phyloP scores from a whole-genome alignment of 1,284 basidiomycete genomes.

The Ustilago bromivora region DNA sequence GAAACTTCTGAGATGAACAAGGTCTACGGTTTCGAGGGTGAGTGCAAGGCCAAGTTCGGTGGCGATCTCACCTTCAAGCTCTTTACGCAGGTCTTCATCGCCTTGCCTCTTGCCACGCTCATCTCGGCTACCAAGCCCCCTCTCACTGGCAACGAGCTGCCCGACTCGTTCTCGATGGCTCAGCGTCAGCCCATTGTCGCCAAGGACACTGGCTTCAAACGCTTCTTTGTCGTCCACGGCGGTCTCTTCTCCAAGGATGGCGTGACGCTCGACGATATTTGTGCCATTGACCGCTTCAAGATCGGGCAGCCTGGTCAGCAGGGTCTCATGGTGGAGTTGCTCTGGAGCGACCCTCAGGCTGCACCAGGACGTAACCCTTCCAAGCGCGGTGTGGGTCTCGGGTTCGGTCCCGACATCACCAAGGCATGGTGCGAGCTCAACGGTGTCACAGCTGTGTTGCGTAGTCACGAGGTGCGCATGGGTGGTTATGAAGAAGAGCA shows the following conservation, averaged over 20 bases:
- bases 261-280: conserved; percentile 91
- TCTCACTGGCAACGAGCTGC: conserved; percentile 55
- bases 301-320: conserved; percentile 92
- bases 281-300: conserved; percentile 82
- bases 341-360: conserved; percentile 88
- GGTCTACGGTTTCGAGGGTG: conserved; percentile 85
- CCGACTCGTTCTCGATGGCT: conserved; percentile 52
- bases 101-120: conserved; percentile 83
- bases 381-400: conserved; percentile 94
- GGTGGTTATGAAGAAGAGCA: conserved; percentile 87
- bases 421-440: conserved; percentile 86
- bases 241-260: conserved; percentile 95
- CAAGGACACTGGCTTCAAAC: conserved; percentile 79
- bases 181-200: conserved; percentile 77
- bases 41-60: conserved; percentile 77
- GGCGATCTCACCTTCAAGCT: conserved; percentile 67
- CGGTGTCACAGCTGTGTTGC: conserved; percentile 86
- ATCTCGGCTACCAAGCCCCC: conserved; percentile 80
- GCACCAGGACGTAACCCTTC: conserved; percentile 91
- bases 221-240: conserved; percentile 91
- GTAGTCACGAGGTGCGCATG: conserved; percentile 97
- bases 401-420: conserved; percentile 81
- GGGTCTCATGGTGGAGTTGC: conserved; percentile 85
- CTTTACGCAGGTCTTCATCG: conserved; percentile 64
- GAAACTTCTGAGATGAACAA: conserved; percentile 87